phyloP scores from a whole-genome alignment of 306 rosid species.

The Potentilla sterilis region DNA sequence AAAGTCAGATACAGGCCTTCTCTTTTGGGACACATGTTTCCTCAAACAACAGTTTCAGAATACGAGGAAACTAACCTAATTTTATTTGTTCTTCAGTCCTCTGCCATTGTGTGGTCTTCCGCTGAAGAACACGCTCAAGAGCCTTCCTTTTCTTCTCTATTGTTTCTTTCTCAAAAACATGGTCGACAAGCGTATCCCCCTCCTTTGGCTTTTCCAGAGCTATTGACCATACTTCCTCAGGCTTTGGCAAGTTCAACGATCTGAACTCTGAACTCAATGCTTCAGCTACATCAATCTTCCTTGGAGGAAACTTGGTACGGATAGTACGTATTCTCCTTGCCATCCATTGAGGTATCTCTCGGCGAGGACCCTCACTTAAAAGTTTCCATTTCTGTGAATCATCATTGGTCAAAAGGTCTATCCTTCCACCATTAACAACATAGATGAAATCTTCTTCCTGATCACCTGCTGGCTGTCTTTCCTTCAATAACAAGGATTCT shows the following conservation, averaged over 20 bases:
- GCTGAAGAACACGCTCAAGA: conserved; percentile 50
- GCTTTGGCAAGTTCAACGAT: conserved; percentile 67
- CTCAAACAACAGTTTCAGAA: conserved; percentile 20
- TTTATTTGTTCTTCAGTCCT: conserved; percentile 49
- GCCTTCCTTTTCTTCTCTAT: conserved; percentile 67
- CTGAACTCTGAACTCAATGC: conserved; percentile 54
- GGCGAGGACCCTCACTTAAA: conserved; percentile 69
- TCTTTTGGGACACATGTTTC: conserved; percentile 12
- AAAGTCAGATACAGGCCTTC: not conserved
- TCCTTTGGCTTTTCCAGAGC: conserved; percentile 73
- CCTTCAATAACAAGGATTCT: conserved; percentile 58
- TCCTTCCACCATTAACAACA: conserved; percentile 69
- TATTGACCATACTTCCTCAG: conserved; percentile 71
- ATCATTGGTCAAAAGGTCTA: conserved; percentile 60
- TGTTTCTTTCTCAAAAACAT: conserved; percentile 55
- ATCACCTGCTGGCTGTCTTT: conserved; percentile 42
- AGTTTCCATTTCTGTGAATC: conserved; percentile 77
- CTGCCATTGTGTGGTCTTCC: conserved; percentile 56
- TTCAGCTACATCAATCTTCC: conserved; percentile 56
- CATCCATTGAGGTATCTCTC: conserved; percentile 85
- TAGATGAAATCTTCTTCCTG: conserved; percentile 43
- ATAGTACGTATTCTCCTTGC: conserved; percentile 63
- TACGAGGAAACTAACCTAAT: conserved; percentile 48
- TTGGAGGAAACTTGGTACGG: conserved; percentile 72
- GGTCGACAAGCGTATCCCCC: conserved; percentile 56